These are phyloP conservation scores for Fraxinus xanthoxyloides DNA, from an alignment of 305 asterid genomes.

Conservation along the genomic window DNA sequence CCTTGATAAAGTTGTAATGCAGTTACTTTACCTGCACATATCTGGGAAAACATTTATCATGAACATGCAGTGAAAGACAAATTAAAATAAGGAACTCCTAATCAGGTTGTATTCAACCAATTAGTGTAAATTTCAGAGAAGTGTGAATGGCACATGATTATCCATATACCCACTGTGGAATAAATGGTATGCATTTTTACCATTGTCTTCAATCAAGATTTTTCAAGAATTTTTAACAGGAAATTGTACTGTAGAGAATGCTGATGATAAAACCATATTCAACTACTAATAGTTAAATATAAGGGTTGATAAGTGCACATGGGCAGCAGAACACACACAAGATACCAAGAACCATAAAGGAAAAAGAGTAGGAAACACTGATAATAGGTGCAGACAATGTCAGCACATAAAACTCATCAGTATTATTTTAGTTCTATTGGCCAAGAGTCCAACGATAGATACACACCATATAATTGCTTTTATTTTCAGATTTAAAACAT, in stretches of 20 bases:
- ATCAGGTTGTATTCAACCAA: constrained; percentile 7
- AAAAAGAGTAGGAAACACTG: not conserved
- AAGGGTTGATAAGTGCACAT: constrained; percentile 1
- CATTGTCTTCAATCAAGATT: not conserved
- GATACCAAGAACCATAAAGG: not conserved
- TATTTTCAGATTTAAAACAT: not conserved
- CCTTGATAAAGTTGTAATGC: constrained; percentile 95
- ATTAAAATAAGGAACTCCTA: not conserved
- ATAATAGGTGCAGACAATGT: not conserved
- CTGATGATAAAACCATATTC: constrained; percentile 7
- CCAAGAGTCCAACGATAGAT: not conserved
- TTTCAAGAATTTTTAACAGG: constrained; percentile 1
- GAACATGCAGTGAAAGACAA: constrained; percentile 11
- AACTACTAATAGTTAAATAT: not conserved
- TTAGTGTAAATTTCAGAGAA: not conserved
- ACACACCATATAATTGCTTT: not conserved
- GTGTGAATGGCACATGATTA: not conserved
- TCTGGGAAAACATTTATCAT: constrained; percentile 39
- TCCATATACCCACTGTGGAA: not conserved
- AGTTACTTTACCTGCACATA: constrained; percentile 89
- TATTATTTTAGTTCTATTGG: not conserved
- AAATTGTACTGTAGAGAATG: constrained; percentile 1
- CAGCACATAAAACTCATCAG: not conserved
- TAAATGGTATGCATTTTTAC: constrained; percentile 10
- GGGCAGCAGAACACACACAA: not conserved